Evolutionary conservation across 108 stramenopile species (phyloP).

Genomic region (Nitzschia sp.): DNA sequence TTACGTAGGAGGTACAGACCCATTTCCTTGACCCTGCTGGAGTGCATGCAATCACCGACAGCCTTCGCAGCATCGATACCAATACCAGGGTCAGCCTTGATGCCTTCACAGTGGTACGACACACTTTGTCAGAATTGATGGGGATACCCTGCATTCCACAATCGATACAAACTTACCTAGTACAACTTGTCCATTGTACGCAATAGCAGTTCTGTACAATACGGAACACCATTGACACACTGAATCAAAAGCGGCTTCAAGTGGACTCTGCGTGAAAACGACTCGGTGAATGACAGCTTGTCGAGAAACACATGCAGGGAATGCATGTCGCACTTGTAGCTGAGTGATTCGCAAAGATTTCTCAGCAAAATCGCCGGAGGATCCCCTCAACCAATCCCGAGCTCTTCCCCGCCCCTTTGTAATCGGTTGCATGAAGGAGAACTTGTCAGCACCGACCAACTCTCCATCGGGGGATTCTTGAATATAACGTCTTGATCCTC

Average conservation of each 20-base stretch:
- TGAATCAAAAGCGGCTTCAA: constrained; percentile 78
- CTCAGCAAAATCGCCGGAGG: constrained; percentile 65
- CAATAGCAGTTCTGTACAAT: constrained; percentile 80
- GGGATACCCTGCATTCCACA: background rate
- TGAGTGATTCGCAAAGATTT: constrained; percentile 79
- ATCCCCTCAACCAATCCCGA: constrained; percentile 75
- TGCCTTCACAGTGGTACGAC: constrained; percentile 13
- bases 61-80: constrained; percentile 83
- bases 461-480: constrained; percentile 36
- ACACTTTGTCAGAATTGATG: background rate
- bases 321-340: constrained; percentile 72
- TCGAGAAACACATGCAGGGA: constrained; percentile 83
- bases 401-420: constrained; percentile 59
- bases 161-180: constrained; percentile 39
- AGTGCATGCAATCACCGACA: constrained; percentile 82
- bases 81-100: constrained; percentile 65
- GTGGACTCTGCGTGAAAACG: constrained; percentile 78
- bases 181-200: constrained; percentile 79
- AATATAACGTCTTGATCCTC: background rate
- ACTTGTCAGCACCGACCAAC: constrained; percentile 73
- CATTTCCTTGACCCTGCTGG: constrained; percentile 82
- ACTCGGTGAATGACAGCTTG: constrained; percentile 76
- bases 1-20: constrained; percentile 62
- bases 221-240: constrained; percentile 87
- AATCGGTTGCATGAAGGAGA: constrained; percentile 80